Conservation (phyloP, 73 alveolate species). For the Paramecium bursaria region DNA sequence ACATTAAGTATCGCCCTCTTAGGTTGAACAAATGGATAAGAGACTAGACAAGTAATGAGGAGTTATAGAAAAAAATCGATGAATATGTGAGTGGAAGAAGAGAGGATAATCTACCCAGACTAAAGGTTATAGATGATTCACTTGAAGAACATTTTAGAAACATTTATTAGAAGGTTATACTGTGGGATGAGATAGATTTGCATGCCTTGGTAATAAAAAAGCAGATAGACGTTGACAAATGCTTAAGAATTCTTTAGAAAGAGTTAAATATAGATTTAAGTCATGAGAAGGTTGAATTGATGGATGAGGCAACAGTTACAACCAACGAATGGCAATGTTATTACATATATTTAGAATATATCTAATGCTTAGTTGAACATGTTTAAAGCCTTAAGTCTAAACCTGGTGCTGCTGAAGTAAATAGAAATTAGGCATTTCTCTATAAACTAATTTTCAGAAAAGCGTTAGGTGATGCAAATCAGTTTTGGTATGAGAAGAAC, state of each 20-base stretch:
- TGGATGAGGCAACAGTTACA: conserved; percentile 50
- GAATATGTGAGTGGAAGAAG: neutral
- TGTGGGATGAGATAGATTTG: neutral
- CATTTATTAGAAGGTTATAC: neutral
- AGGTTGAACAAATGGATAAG: conserved; percentile 60
- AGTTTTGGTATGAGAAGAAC: conserved; percentile 46
- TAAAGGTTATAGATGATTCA: conserved; percentile 2
- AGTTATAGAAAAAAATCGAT: conserved; percentile 5
- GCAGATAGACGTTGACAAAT: conserved; percentile 13
- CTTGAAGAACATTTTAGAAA: neutral
- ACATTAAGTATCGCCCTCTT: conserved; percentile 59
- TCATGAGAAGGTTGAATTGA: conserved; percentile 64
- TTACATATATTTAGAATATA: conserved; percentile 35
- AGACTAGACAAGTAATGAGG: conserved; percentile 53
- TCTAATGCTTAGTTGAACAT: conserved; percentile 12
- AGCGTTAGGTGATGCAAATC: conserved; percentile 60
- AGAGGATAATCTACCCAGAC: neutral
- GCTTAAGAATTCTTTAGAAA: neutral
- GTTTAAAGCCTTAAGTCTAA: conserved; percentile 8
- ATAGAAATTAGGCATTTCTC: conserved; percentile 60
- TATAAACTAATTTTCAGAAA: conserved; percentile 57
- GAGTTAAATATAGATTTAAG: conserved; percentile 56
- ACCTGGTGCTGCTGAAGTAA: conserved; percentile 10
- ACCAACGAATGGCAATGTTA: conserved; percentile 65
- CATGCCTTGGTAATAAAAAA: neutral